A percentile compares a stretch with the other conserved stretches of the same genome.
phyloP scores from a whole-genome alignment of 2,329 filamentous ascomycete genomes.

The Pyrenochaeta sp. region DNA sequence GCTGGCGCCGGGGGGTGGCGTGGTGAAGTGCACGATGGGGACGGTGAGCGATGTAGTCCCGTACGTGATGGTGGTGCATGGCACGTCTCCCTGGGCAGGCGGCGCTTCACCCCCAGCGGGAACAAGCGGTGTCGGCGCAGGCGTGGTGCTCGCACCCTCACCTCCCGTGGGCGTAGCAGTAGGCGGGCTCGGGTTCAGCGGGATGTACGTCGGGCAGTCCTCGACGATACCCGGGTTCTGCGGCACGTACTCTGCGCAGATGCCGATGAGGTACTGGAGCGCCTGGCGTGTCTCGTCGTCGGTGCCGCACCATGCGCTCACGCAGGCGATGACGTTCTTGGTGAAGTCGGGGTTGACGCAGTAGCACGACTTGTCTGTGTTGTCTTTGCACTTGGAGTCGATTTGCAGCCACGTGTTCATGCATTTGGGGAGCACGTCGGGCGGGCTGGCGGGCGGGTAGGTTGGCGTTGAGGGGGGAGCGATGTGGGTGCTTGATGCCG shows the following conservation, averaged over 20 bases:
- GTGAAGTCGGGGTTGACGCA: constrained; percentile 82
- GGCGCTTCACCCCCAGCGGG: no score
- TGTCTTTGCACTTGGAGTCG: constrained; percentile 77
- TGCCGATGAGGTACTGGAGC: constrained; percentile 85
- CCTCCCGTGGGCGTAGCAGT: constrained; percentile 26
- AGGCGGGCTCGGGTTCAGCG: constrained; percentile 43
- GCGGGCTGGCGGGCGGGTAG: constrained; percentile 53
- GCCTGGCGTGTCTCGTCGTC: constrained; percentile 72
- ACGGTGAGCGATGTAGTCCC: constrained; percentile 54
- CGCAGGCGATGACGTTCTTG: constrained; percentile 79
- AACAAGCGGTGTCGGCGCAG: no score
- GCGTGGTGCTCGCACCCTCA: constrained; percentile 1
- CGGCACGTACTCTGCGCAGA: constrained; percentile 78
- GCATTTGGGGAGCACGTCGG: constrained; percentile 81
- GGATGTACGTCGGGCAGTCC: constrained; percentile 69
- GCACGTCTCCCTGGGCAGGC: no score
- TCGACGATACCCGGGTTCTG: constrained; percentile 87
- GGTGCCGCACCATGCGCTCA: constrained; percentile 74
- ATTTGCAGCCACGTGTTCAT: constrained; percentile 85
- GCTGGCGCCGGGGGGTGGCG: constrained; percentile 40
- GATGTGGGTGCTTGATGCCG: constrained; percentile 15
- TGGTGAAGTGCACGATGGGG: constrained; percentile 55
- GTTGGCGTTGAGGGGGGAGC: constrained; percentile 29
- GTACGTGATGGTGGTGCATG: constrained; percentile 53
- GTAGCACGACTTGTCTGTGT: constrained; percentile 85